phyloP scores from a whole-genome alignment of 2,329 filamentous ascomycete species.

The Beauveria scarabaeidicola region DNA sequence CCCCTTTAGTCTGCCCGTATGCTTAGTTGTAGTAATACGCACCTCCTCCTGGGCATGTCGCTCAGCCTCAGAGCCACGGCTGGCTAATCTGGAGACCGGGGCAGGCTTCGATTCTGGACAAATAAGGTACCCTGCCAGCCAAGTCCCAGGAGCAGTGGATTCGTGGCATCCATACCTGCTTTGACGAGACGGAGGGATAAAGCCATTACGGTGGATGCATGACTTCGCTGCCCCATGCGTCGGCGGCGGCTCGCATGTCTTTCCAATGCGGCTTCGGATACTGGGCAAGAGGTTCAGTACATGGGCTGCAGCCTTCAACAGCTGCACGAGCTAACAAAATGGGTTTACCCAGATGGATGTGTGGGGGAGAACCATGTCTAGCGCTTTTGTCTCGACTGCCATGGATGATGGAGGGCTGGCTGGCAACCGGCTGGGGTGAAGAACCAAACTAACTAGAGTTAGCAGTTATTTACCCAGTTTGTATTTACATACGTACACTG shows the following conservation, averaged over 20 bases:
- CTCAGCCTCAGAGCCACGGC: background rate
- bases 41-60: no score
- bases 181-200: background rate
- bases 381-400: slow-evolving; percentile 2
- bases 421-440: background rate
- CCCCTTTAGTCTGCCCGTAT: background rate
- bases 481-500: background rate
- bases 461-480: background rate
- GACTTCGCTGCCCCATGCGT: slow-evolving; percentile 5
- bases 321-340: background rate
- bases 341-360: slow-evolving; percentile 4
- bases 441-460: background rate
- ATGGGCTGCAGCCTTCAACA: background rate
- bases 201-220: slow-evolving; percentile 9
- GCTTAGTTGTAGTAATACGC: background rate
- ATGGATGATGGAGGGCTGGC: background rate
- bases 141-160: slow-evolving; percentile 1
- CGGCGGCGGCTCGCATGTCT: slow-evolving; percentile 8
- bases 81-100: background rate
- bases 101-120: background rate
- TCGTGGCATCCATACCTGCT: slow-evolving; percentile 1
- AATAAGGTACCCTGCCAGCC: background rate
- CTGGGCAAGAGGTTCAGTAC: slow-evolving; percentile 2
- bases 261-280: slow-evolving; percentile 5
- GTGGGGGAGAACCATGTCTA: slow-evolving; percentile 5